Base-by-base conservation (phyloP, 2,329 filamentous ascomycete species). In the Colletotrichum sp. region DNA sequence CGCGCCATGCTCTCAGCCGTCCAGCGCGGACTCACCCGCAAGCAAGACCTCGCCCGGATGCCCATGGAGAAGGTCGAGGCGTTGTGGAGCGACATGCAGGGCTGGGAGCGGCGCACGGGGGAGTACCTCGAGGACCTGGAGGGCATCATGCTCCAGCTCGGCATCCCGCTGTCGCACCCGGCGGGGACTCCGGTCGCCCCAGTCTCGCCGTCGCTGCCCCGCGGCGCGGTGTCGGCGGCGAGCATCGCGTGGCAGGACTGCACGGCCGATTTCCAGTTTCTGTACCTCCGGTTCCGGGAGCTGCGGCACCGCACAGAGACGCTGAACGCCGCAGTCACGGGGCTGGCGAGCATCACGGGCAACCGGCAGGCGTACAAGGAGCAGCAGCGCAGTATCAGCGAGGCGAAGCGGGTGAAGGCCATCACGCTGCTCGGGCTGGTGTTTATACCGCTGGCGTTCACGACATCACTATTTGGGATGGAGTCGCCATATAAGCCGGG, bases 121-220 rank as follows among this genome's bases (percentile, higher is more conserved):
- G 79, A 81, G 65, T 81, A 81, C 68, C 74, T 77, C 57, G 79
- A 80, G 44, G 79, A 81, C 62, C 76, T 81, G 24, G 80, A 80
- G 71, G 76, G 71, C 30, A 80, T 76, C 55, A 80, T 81, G 79
- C 77, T 81, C 2, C 79, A 80, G 71, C 76, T 81, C 7, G 77
- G 78, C 28, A 79, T 81, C 34, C 72, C 80, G 24, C 72, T 81
- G 15, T 76, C 77, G 16, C 60, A 71, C 28, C 70, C 69, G n/a
- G 55, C 34, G 8, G 44, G 32, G 5, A 10, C 44, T 6, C 21
- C 44, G 5, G 32, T 24, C 5, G 28, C 24, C 4, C 49, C 21
- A 8, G 26, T 36, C 2, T 16, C 49, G 26, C 59, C 57, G 44
- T 9, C 24, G 18, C n/a, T 16, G 32, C 18, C 32, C 26, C 57